Conservation (phyloP, 176 grass and related monocot species). For the Rhynchospora pubera region DNA sequence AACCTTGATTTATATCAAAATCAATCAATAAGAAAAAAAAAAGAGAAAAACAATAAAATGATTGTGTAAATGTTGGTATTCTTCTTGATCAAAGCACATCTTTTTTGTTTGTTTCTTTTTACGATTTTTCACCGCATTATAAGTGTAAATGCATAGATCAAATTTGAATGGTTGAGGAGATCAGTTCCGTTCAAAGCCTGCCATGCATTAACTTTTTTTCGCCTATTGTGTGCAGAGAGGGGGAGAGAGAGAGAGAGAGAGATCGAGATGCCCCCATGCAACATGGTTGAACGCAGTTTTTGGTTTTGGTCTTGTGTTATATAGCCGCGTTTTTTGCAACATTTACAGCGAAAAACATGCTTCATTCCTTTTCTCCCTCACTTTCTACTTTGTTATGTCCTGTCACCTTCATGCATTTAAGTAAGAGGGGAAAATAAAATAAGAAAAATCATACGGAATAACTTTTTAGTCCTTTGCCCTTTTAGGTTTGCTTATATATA, state of each 20-base stretch:
- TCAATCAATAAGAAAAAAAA: not conserved
- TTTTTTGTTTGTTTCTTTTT: constrained; percentile 41
- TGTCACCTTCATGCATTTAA: not conserved
- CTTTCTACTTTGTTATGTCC: constrained; percentile 25
- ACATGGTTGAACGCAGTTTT: not conserved
- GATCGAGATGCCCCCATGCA: not conserved
- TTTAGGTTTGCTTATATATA: constrained; percentile 65
- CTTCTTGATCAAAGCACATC: not conserved
- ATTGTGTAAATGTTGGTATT: not conserved
- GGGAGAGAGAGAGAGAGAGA: not conserved
- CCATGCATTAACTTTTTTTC: constrained; percentile 4
- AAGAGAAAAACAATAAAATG: not conserved
- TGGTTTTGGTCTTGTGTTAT: not conserved
- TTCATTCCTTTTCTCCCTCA: constrained; percentile 44
- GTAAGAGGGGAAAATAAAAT: no score
- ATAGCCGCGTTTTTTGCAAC: not conserved
- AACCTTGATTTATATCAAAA: not conserved
- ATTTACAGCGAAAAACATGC: constrained; percentile 34
- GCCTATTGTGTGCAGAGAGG: not conserved
- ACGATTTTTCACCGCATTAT: constrained; percentile 28
- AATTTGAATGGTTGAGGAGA: constrained; percentile 4
- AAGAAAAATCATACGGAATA: constrained; percentile 28
- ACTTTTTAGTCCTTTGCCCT: constrained; percentile 31
- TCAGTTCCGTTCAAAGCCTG: not conserved
- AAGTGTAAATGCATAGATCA: constrained; percentile 8